Evolutionary conservation across 768 basidiomycete genomes (phyloP).

Genomic region (Auriculariales sp.): DNA sequence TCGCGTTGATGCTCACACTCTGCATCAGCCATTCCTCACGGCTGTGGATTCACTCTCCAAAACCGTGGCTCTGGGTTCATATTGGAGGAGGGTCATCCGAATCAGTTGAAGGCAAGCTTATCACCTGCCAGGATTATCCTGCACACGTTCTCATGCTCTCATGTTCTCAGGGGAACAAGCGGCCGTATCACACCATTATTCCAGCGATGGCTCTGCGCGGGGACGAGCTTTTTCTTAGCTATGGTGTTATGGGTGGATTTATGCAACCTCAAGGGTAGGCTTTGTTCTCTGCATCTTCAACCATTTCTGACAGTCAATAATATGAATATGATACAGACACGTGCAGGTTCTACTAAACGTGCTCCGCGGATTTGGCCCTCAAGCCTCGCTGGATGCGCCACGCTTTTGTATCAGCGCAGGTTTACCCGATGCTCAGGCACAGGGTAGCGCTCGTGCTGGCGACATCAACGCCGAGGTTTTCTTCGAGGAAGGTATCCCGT

Average conservation of each 20-base stretch:
- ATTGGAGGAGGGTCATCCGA: constrained; percentile 69
- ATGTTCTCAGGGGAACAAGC: constrained; percentile 51
- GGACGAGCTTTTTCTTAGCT: constrained; percentile 77
- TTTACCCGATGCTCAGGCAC: constrained; percentile 41
- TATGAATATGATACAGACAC: no score
- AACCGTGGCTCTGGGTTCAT: constrained; percentile 83
- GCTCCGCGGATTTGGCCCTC: constrained; percentile 72
- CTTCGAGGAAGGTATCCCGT: constrained; percentile 71
- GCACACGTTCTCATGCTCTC: not conserved
- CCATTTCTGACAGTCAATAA: no score
- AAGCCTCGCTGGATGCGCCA: constrained; percentile 86
- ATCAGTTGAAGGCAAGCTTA: constrained; percentile 60
- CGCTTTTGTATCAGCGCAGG: constrained; percentile 92
- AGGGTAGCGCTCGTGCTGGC: constrained; percentile 30
- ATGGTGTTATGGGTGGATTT: constrained; percentile 85
- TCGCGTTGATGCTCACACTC: not conserved
- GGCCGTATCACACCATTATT: constrained; percentile 88
- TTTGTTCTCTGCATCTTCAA: not conserved
- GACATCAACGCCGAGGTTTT: constrained; percentile 75
- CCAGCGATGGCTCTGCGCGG: constrained; percentile 72
- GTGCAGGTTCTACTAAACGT: constrained; percentile 88
- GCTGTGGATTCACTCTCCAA: constrained; percentile 93
- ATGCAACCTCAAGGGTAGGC: constrained; percentile 66
- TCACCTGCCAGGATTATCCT: not conserved
- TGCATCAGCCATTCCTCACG: constrained; percentile 66